Base-by-base conservation (phyloP, 2,329 filamentous ascomycete species). In the Talaromyces sp. region DNA sequence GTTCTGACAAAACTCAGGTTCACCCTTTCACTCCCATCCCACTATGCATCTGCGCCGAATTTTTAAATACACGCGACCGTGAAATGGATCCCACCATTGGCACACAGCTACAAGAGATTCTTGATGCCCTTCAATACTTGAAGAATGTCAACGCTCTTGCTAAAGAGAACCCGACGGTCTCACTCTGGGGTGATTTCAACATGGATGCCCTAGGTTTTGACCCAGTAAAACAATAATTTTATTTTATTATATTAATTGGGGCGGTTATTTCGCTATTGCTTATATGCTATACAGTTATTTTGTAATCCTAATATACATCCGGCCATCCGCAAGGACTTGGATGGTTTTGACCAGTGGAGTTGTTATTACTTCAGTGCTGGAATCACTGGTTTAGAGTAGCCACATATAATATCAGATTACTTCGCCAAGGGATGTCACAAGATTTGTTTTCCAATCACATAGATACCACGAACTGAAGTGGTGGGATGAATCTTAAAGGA, bases 11-110 rank as follows among this genome's bases (percentile, higher is more conserved):
- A 46, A 3, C 10, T 9, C 49, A 64, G 63, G 60, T 64, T 5
- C 63, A 64, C 41, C 63, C 63, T 11, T 64, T 64, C 31, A 64
- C 62, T 13, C 63, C 63, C 31, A 64, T 64, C n/a, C 62, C 63
- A 19, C 54, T 64, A 4, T 62, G 60, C 13, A 61, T 64, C 26
- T 63, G 62, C 56, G 62, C 62, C 51, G 63, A 64, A 41, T 64
- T 64, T 29, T 43, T 64, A 8, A 60, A 50, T 41, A 55, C 61
- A 19, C 13, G 55, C 17, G 59, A 61, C 17, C 31, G 61, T n/a
- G 58, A 63, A n/a, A 43, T 59, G 24, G 62, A 63, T 41, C 31
- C 52, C 35, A 55, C 58, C 32, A 38, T 61, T 51, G 59, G 56
- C 24, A 55, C 32, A 31, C 61, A 61, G 43, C 43, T 63, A 24